phyloP scores from a whole-genome alignment of 2,329 filamentous ascomycete genomes.

The Microsporum canis region DNA sequence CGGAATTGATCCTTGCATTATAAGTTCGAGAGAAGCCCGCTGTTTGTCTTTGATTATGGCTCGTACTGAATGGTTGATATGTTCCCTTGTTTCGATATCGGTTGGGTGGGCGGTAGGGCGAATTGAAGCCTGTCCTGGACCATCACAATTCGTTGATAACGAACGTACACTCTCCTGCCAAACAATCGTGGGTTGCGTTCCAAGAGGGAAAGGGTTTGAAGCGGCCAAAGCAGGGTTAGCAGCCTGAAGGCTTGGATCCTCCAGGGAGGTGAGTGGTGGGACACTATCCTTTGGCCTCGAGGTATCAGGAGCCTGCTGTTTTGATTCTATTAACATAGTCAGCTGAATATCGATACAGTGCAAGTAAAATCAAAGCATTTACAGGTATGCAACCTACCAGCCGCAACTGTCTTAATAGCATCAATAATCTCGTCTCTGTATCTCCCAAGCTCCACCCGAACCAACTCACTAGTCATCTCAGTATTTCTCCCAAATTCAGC shows the following conservation, averaged over 20 bases:
- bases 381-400: not conserved
- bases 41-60: not conserved
- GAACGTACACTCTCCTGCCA: not conserved
- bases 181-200: not conserved
- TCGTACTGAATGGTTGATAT: not conserved
- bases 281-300: not conserved
- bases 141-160: not conserved
- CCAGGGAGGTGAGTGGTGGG: not conserved
- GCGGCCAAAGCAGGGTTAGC: not conserved
- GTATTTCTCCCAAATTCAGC: not conserved
- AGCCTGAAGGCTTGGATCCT: not conserved
- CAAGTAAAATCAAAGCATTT: not conserved
- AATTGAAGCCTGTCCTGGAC: not conserved
- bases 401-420: not conserved
- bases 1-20: conserved; percentile 16
- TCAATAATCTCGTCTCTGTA: conserved; percentile 3
- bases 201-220: not conserved
- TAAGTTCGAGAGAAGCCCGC: not conserved
- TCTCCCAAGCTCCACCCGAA: conserved; percentile 3
- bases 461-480: not conserved
- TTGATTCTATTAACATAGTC: not conserved
- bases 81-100: not conserved
- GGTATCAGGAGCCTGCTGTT: not conserved
- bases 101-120: not conserved
- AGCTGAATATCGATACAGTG: not conserved